Evolutionary conservation across 495 filamentous ascomycete genomes (phyloP).

Genomic region (Daldinia loculata): DNA sequence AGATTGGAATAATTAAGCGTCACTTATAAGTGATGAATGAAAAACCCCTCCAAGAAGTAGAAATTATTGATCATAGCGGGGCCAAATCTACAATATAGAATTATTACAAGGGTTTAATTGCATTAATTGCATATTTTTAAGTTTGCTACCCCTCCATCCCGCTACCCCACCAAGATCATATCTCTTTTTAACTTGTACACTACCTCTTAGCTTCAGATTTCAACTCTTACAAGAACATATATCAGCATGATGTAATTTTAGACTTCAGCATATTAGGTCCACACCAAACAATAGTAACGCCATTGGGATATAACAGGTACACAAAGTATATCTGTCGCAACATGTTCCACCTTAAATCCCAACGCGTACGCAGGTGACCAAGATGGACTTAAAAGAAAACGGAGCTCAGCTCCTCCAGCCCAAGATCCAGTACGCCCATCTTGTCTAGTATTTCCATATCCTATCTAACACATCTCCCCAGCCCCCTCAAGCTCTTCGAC

Average conservation of each 20-base stretch:
- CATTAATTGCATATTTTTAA: constrained; percentile 33
- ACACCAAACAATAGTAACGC: neutral
- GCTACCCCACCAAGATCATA: neutral
- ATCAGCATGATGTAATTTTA: neutral
- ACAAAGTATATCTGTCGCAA: neutral
- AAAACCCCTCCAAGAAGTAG: constrained; percentile 18
- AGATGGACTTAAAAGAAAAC: constrained; percentile 39
- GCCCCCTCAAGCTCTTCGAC: constrained; percentile 67
- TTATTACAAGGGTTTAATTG: constrained; percentile 16
- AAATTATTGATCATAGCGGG: constrained; percentile 15
- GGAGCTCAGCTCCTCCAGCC: constrained; percentile 29
- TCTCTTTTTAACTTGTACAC: neutral
- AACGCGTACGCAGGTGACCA: constrained; percentile 22
- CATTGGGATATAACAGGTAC: neutral
- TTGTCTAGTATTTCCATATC: neutral
- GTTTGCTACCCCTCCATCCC: constrained; percentile 10
- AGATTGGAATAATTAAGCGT: neutral
- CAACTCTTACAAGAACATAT: no score
- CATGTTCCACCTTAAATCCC: constrained; percentile 14
- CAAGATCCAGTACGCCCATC: constrained; percentile 40
- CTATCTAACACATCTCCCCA: constrained; percentile 40
- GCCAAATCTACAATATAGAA: constrained; percentile 4
- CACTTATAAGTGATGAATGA: constrained; percentile 8
- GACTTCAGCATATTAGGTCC: no score
- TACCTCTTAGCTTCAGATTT: no score